Conservation (phyloP, 2,329 filamentous ascomycete genomes). For the Ophiostoma ulmi region DNA sequence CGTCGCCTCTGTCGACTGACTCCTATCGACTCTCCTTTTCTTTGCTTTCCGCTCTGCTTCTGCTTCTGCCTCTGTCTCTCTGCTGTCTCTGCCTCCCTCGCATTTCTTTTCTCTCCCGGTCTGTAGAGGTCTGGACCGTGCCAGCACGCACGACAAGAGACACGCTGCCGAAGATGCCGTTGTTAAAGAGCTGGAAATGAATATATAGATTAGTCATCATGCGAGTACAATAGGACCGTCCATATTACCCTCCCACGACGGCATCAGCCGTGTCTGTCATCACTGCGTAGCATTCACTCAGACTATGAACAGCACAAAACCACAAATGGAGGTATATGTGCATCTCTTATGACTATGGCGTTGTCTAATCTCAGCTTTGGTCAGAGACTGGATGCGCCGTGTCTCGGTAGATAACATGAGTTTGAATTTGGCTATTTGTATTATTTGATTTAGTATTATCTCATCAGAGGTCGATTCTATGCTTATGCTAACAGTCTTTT, state of each 20-base stretch:
- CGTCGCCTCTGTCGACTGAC: background rate
- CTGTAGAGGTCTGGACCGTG: background rate
- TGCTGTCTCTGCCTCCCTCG: background rate
- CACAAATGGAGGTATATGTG: background rate
- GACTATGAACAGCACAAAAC: background rate
- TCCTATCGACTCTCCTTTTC: background rate
- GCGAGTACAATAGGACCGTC: too few relatives aligned
- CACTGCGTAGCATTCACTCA: background rate
- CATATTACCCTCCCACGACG: background rate
- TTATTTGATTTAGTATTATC: too few relatives aligned
- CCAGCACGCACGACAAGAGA: background rate
- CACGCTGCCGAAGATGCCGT: background rate
- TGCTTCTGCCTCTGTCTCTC: background rate
- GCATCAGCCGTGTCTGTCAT: background rate
- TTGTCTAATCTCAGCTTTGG: constrained; percentile 1
- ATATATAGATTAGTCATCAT: background rate
- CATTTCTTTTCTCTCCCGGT: background rate
- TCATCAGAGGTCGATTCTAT: too few relatives aligned
- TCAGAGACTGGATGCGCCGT: background rate
- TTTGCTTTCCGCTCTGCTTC: background rate
- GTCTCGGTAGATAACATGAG: background rate
- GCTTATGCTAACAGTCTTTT: too few relatives aligned
- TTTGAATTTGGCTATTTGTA: background rate
- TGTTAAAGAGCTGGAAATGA: background rate
- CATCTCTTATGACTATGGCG: background rate